A percentile compares a stretch with the other conserved stretches of the same genome.
These are phyloP conservation scores for Tuctoria greenei DNA, from an alignment of 176 grass and related monocot genomes.

Conservation along the genomic window DNA sequence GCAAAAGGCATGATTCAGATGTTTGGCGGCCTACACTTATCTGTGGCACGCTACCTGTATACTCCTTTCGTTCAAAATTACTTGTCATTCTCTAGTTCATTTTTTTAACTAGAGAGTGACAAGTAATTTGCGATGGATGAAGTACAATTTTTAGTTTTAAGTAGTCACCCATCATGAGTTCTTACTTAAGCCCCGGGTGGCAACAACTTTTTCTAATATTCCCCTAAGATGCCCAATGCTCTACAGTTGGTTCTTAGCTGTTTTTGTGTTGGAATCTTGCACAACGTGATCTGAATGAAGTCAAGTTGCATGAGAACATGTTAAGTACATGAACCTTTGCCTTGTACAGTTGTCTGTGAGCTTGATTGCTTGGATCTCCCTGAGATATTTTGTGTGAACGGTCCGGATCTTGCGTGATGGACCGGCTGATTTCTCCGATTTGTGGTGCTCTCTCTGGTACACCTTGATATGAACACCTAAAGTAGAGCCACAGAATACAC, in stretches of 20 bases:
- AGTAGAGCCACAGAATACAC: constrained; percentile 22
- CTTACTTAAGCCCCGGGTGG: constrained; percentile 7
- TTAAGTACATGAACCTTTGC: not conserved
- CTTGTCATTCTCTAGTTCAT: too few species aligned
- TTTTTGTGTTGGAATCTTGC: constrained; percentile 37
- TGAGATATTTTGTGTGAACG: constrained; percentile 15
- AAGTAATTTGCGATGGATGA: too few species aligned
- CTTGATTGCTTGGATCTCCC: constrained; percentile 6
- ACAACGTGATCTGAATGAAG: constrained; percentile 38
- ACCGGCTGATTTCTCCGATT: not conserved
- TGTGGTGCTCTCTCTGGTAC: constrained; percentile 23
- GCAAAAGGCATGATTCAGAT: too few species aligned
- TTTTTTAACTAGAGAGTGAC: too few species aligned
- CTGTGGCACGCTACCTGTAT: not conserved
- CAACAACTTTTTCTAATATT: constrained; percentile 27
- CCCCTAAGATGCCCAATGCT: constrained; percentile 44
- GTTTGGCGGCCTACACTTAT: too few species aligned
- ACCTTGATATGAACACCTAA: not conserved
- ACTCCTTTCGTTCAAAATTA: too few species aligned
- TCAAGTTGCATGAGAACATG: constrained; percentile 20
- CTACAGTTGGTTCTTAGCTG: constrained; percentile 38
- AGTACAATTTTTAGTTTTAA: not conserved
- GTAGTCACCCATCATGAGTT: not conserved
- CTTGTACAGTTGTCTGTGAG: constrained; percentile 55
- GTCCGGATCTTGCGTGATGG: constrained; percentile 21